A percentile compares a stretch with the other conserved stretches of the same genome.
Conservation (phyloP, 805 yeast species). For the Kuraishia molischiana region DNA sequence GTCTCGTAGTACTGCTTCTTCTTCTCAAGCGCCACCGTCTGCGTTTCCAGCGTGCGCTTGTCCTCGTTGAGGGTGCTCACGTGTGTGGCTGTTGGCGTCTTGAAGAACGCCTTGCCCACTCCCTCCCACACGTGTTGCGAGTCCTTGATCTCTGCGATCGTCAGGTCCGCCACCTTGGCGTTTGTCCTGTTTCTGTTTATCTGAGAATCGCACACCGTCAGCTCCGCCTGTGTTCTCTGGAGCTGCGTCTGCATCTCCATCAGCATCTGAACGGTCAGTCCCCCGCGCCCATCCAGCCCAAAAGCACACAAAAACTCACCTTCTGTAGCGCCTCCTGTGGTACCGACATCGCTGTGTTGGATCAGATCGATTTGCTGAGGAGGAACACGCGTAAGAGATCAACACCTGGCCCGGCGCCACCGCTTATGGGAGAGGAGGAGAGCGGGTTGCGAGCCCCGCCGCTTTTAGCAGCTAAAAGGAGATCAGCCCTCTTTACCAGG, state of each 20-base stretch:
- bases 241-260: conserved; percentile 61
- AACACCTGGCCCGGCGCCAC: too few species aligned
- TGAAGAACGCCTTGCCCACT: conserved; percentile 67
- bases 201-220: conserved; percentile 43
- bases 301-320: conserved; percentile 9
- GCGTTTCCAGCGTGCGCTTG: conserved; percentile 44
- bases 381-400: too few species aligned
- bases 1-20: conserved; percentile 68
- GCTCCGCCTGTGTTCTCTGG: conserved; percentile 47
- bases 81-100: conserved; percentile 35
- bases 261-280: conserved; percentile 41
- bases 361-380: conserved; percentile 2
- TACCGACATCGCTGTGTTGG: conserved; percentile 33
- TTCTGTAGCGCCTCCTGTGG: conserved; percentile 36
- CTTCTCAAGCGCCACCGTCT: conserved; percentile 48
- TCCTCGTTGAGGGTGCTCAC: conserved; percentile 38
- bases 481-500: too few species aligned
- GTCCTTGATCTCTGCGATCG: conserved; percentile 41
- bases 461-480: too few species aligned
- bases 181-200: conserved; percentile 38
- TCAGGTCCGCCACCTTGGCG: conserved; percentile 42
- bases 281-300: too few species aligned
- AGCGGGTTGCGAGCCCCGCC: too few species aligned
- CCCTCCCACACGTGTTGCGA: conserved; percentile 68
- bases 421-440: too few species aligned